Conservation (phyloP, 345 rosid genomes). For the Tarenaya hassleriana region DNA sequence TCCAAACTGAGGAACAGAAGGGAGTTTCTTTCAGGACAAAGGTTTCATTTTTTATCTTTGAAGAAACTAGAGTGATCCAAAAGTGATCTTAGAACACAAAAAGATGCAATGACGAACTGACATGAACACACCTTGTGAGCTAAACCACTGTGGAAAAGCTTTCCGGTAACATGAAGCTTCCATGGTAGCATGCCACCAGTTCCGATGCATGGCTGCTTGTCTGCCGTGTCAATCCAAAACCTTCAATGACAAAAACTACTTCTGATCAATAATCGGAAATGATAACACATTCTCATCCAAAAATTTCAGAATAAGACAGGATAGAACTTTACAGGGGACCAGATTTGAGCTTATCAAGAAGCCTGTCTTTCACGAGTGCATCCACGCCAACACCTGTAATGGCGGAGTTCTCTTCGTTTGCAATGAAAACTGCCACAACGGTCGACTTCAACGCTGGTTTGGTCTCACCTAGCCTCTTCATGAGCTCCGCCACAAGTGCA, state of each 20-base stretch:
- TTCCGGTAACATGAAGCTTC: conserved; percentile 87
- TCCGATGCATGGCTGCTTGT: conserved; percentile 98
- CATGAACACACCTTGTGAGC: conserved; percentile 62
- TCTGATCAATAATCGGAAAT: neutral
- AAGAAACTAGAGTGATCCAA: no score
- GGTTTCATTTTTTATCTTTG: no score
- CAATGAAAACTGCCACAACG: conserved; percentile 87
- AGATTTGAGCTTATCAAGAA: conserved; percentile 76
- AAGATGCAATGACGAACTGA: no score
- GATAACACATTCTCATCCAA: neutral
- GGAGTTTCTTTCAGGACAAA: no score
- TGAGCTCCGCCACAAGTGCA: conserved; percentile 78
- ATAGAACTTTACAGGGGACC: conserved; percentile 72
- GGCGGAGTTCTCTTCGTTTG: conserved; percentile 84
- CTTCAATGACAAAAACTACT: conserved; percentile 36
- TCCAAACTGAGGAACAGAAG: no score
- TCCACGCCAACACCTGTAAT: conserved; percentile 90
- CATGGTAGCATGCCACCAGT: conserved; percentile 98
- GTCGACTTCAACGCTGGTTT: conserved; percentile 66
- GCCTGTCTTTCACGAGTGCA: conserved; percentile 67
- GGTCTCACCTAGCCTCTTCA: conserved; percentile 77
- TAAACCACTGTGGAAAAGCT: conserved; percentile 94
- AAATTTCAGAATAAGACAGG: neutral
- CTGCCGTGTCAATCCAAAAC: conserved; percentile 97
- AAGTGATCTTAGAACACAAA: no score